phyloP scores from a whole-genome alignment of 148 eudicot species.

The Silene conica region DNA sequence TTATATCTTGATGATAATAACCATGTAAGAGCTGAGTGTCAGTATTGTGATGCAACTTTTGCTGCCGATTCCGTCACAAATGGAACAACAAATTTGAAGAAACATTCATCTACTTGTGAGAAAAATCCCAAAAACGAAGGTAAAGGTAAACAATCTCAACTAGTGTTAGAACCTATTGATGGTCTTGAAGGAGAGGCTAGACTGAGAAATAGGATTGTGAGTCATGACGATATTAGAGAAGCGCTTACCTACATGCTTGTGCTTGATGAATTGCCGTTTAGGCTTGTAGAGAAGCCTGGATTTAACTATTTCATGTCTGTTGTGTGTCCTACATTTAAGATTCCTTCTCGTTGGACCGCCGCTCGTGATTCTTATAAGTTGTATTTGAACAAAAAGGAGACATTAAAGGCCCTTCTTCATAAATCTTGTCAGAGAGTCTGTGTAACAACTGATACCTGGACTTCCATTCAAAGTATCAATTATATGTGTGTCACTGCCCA shows the following conservation, averaged over 20 bases:
- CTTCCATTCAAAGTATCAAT: not conserved
- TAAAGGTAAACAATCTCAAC: not conserved
- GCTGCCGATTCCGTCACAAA: not conserved
- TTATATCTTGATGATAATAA: not conserved
- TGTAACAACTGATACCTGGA: conserved; percentile 20
- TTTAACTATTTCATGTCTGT: conserved; percentile 12
- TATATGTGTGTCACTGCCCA: no score
- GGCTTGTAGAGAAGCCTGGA: not conserved
- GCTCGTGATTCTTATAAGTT: conserved; percentile 19
- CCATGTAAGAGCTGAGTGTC: not conserved
- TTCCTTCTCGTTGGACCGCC: conserved; percentile 22
- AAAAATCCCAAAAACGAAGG: conserved; percentile 2
- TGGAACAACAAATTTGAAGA: not conserved
- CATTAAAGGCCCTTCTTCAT: not conserved
- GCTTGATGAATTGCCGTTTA: conserved; percentile 16
- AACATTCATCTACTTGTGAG: not conserved
- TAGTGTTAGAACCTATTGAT: not conserved
- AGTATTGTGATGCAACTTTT: not conserved
- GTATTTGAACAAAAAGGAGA: conserved; percentile 5
- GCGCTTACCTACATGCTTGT: not conserved
- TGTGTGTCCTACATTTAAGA: conserved; percentile 13
- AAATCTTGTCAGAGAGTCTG: conserved; percentile 12
- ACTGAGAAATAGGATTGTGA: not conserved
- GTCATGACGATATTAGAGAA: not conserved
- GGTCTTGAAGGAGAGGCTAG: not conserved